A percentile compares a stretch with the other conserved stretches of the same genome.
Conservation (phyloP, 2,329 filamentous ascomycete species). For the Gnomoniopsis smithogilvyi region DNA sequence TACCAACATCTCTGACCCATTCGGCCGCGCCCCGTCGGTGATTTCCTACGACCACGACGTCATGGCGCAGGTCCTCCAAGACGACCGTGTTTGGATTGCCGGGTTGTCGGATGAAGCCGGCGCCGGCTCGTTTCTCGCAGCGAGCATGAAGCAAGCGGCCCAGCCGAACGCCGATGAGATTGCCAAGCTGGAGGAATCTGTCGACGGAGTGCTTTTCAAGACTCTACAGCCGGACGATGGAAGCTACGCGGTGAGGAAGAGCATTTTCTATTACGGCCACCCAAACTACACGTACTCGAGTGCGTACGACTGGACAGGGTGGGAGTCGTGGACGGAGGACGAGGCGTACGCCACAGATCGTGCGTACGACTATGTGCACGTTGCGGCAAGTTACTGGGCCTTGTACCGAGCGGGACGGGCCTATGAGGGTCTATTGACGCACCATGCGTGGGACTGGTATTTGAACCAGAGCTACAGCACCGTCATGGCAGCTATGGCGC, state of each 20-base stretch:
- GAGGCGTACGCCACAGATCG: slow-evolving; percentile 44
- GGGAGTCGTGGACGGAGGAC: slow-evolving; percentile 49
- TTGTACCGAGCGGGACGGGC: slow-evolving; percentile 52
- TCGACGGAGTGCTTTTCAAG: slow-evolving; percentile 47
- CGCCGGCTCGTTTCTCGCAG: slow-evolving; percentile 52
- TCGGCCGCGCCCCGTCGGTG: slow-evolving; percentile 50
- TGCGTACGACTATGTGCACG: slow-evolving; percentile 59
- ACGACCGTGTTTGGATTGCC: slow-evolving; percentile 53
- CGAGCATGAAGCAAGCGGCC: slow-evolving; percentile 50
- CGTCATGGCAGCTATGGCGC: slow-evolving; percentile 34
- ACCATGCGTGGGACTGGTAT: slow-evolving; percentile 51
- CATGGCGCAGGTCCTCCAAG: slow-evolving; percentile 39
- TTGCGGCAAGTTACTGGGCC: slow-evolving; percentile 53
- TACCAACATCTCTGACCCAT: slow-evolving; percentile 48
- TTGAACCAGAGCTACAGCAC: slow-evolving; percentile 52
- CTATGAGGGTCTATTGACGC: slow-evolving; percentile 40
- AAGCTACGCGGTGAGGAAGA: slow-evolving; percentile 47
- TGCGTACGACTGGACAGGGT: slow-evolving; percentile 43
- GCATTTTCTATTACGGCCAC: slow-evolving; percentile 52
- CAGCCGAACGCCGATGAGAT: slow-evolving; percentile 49
- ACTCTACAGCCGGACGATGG: slow-evolving; percentile 39
- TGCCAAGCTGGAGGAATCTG: slow-evolving; percentile 50
- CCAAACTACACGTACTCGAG: slow-evolving; percentile 42
- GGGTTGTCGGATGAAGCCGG: slow-evolving; percentile 60
- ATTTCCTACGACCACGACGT: slow-evolving; percentile 55